Conservation (phyloP, 352 stramenopile species). For the Thalassiosira pacifica region DNA sequence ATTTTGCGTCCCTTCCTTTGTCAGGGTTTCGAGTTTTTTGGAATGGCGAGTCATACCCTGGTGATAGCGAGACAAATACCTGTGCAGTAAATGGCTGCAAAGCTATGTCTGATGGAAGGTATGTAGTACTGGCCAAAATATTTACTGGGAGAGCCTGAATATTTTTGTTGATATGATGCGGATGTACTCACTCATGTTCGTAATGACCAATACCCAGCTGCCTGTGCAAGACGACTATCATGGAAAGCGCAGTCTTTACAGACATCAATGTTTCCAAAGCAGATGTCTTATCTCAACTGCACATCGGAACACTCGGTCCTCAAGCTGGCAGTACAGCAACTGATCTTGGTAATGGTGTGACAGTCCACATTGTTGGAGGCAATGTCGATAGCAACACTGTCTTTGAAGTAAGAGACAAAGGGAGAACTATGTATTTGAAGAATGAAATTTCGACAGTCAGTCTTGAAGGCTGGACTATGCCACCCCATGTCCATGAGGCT, state of each 20-base stretch:
- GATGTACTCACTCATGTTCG: neutral
- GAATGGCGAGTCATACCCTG: slow-evolving; percentile 65
- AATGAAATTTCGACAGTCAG: slow-evolving; percentile 63
- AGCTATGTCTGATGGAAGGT: slow-evolving; percentile 43
- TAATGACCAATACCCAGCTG: slow-evolving; percentile 42
- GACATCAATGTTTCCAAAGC: slow-evolving; percentile 40
- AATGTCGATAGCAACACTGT: slow-evolving; percentile 51
- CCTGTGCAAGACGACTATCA: slow-evolving; percentile 64
- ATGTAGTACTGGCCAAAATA: slow-evolving; percentile 11
- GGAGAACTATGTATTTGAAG: slow-evolving; percentile 65
- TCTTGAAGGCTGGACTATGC: slow-evolving; percentile 58
- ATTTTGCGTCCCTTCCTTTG: neutral
- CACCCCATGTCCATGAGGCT: slow-evolving; percentile 59
- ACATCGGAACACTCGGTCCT: slow-evolving; percentile 51
- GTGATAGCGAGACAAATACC: slow-evolving; percentile 52
- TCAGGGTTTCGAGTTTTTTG: slow-evolving; percentile 63
- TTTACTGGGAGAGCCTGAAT: too few species aligned
- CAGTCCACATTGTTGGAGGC: slow-evolving; percentile 34
- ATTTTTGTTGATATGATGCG: too few species aligned
- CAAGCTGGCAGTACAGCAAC: slow-evolving; percentile 34
- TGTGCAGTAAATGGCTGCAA: slow-evolving; percentile 59
- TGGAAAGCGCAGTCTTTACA: slow-evolving; percentile 59
- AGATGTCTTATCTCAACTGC: slow-evolving; percentile 61
- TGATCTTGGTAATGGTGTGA: slow-evolving; percentile 46
- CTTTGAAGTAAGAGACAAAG: slow-evolving; percentile 70